Evolutionary conservation across 306 rosid species (phyloP).

Genomic region (Mimosa bimucronata): DNA sequence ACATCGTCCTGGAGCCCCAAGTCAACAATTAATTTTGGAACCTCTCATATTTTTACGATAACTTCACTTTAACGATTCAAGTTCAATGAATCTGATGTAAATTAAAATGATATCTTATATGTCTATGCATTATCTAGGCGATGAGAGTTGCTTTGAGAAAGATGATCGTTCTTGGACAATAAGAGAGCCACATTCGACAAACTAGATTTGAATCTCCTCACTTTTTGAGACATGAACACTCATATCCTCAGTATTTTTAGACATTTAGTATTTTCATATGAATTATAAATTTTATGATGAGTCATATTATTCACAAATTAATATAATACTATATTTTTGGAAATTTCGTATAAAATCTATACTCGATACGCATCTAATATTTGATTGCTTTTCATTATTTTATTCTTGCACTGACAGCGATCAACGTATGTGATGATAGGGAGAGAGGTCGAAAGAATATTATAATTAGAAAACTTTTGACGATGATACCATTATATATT

Average conservation of each 20-base stretch:
- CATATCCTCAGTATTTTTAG: not conserved
- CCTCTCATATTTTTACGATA: not conserved
- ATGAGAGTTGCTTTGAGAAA: not conserved
- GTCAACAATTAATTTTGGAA: not conserved
- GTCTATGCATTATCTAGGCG: not conserved
- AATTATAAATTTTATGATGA: no score
- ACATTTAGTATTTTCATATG: no score
- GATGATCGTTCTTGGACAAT: not conserved
- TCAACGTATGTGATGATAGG: not conserved
- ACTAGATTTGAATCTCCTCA: not conserved
- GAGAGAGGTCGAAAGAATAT: not conserved
- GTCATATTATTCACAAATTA: no score
- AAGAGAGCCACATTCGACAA: not conserved
- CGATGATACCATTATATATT: not conserved
- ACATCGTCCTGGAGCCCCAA: no score
- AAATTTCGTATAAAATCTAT: not conserved
- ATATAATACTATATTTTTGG: no score
- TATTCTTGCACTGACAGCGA: not conserved
- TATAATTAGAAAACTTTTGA: not conserved
- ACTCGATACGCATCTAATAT: not conserved
- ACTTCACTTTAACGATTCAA: not conserved
- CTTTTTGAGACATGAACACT: not conserved
- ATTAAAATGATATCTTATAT: not conserved
- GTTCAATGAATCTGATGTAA: not conserved
- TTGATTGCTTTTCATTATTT: not conserved